phyloP scores from a whole-genome alignment of 1,284 basidiomycete species.

The Trametes polyzona region DNA sequence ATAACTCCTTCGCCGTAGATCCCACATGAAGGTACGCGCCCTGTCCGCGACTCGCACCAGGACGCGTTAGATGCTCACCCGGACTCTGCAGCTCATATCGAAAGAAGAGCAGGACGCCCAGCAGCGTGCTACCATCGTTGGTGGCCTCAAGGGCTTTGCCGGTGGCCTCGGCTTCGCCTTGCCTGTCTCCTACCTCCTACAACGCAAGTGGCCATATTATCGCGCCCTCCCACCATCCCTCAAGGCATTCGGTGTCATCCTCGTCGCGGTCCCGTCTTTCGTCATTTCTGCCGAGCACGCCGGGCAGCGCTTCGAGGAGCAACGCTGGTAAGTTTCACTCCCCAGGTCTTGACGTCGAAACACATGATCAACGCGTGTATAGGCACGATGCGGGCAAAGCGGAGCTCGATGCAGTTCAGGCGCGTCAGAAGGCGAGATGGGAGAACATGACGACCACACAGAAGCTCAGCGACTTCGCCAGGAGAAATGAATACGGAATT shows the following conservation, averaged over 20 bases:
- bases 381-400: slow-evolving; percentile 66
- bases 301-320: slow-evolving; percentile 71
- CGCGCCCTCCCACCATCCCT: slow-evolving; percentile 72
- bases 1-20: not conserved
- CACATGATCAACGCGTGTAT: not conserved
- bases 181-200: slow-evolving; percentile 62
- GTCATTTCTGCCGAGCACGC: slow-evolving; percentile 82
- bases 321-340: slow-evolving; percentile 60
- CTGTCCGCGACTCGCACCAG: not conserved
- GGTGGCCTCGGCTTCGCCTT: slow-evolving; percentile 55
- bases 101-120: slow-evolving; percentile 55
- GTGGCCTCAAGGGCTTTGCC: slow-evolving; percentile 66
- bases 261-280: slow-evolving; percentile 70
- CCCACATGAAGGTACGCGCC: slow-evolving; percentile 21
- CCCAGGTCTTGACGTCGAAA: not conserved
- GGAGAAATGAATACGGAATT: slow-evolving; percentile 78
- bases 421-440: slow-evolving; percentile 60
- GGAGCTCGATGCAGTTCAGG: slow-evolving; percentile 59
- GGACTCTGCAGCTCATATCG: slow-evolving; percentile 41
- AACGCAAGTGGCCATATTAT: slow-evolving; percentile 64
- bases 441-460: slow-evolving; percentile 56
- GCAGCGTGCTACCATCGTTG: slow-evolving; percentile 56
- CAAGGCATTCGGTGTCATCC: slow-evolving; percentile 74
- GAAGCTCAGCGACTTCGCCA: slow-evolving; percentile 75
- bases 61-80: not conserved